These are phyloP conservation scores for Begonia loranthoides DNA, from an alignment of 306 rosid genomes.

Conservation along the genomic window DNA sequence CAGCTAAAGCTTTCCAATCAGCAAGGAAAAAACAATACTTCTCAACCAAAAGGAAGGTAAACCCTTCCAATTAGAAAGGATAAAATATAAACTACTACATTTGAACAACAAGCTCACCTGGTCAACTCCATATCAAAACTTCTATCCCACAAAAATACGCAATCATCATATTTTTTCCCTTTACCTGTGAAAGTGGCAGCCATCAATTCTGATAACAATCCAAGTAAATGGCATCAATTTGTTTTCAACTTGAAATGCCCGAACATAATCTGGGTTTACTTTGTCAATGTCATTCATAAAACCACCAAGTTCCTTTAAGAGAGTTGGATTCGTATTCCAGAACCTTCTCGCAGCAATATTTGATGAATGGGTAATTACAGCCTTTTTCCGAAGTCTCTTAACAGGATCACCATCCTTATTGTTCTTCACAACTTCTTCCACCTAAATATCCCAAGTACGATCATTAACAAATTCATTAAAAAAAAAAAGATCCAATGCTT, in stretches of 20 bases:
- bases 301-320: constrained; percentile 62
- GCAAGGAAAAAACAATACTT: neutral
- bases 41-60: neutral
- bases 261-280: constrained; percentile 53
- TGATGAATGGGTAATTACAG: constrained; percentile 32
- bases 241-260: constrained; percentile 51
- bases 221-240: constrained; percentile 66
- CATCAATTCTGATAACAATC: constrained; percentile 64
- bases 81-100: too few species aligned
- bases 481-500: too few species aligned
- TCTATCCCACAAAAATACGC: neutral
- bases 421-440: constrained; percentile 52
- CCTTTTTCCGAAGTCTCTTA: constrained; percentile 43
- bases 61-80: too few species aligned
- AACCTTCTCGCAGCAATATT: constrained; percentile 40
- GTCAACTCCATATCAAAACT: too few species aligned
- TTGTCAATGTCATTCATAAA: constrained; percentile 50
- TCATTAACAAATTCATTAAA: too few species aligned
- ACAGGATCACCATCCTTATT: constrained; percentile 45
- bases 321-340: constrained; percentile 46
- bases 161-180: neutral
- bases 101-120: too few species aligned
- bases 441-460: constrained; percentile 9
- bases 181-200: constrained; percentile 75
- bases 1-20: neutral